These are phyloP conservation scores for Clarireedia paspali DNA, from an alignment of 2,329 filamentous ascomycete genomes.

Conservation along the genomic window DNA sequence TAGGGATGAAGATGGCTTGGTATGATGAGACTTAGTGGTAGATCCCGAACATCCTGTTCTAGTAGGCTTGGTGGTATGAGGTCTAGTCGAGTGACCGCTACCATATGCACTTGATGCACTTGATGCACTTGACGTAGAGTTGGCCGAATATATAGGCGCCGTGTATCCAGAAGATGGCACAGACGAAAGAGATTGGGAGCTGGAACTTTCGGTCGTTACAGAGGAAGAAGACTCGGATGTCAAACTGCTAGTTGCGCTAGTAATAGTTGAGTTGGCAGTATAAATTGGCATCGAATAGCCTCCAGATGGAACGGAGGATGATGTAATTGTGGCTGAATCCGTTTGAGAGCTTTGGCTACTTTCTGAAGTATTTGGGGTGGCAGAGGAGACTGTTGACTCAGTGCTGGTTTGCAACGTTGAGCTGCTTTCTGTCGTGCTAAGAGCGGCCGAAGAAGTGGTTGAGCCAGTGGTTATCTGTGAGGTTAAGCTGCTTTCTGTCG, in stretches of 20 bases:
- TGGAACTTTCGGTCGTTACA: neutral
- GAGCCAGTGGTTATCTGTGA: neutral
- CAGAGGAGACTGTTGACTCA: no score
- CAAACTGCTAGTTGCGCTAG: neutral
- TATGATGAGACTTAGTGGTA: slow-evolving; percentile 6
- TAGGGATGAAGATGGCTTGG: neutral
- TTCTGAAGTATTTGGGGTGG: no score
- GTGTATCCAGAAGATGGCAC: slow-evolving; percentile 3
- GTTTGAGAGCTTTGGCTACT: no score
- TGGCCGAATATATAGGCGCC: neutral
- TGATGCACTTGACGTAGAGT: neutral
- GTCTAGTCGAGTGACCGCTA: neutral
- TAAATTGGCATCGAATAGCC: neutral
- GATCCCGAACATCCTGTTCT: neutral
- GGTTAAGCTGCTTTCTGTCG: neutral
- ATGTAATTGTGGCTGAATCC: neutral
- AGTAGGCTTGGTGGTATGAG: neutral
- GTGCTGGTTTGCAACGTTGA: no score
- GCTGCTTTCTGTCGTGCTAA: no score
- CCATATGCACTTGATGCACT: neutral
- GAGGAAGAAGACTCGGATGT: neutral
- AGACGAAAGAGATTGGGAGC: neutral
- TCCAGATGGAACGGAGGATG: neutral
- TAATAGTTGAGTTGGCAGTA: neutral
- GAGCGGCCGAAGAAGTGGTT: neutral